A percentile compares a stretch with the other conserved stretches of the same genome.
phyloP scores from a whole-genome alignment of 1,284 basidiomycete species.

The Sparassis latifolia region DNA sequence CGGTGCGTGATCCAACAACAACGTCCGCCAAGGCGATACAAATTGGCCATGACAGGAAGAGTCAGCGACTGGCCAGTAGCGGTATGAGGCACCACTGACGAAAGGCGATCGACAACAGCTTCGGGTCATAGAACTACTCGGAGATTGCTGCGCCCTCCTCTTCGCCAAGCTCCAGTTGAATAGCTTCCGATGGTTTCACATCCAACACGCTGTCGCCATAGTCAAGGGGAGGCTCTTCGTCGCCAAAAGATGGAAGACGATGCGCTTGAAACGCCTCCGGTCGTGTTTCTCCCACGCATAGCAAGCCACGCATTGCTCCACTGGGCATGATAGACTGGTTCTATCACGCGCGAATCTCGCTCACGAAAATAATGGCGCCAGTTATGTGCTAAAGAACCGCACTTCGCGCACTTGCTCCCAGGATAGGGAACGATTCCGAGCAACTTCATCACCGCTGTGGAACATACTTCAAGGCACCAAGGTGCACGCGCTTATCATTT shows the following conservation, averaged over 20 bases:
- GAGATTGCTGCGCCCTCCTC: conserved; percentile 93
- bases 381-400: conserved; percentile 95
- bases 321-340: conserved; percentile 97
- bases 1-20: conserved; percentile 88
- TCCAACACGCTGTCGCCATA: conserved; percentile 99
- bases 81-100: conserved; percentile 93
- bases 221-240: conserved; percentile 97
- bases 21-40: conserved; percentile 93
- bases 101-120: conserved; percentile 85
- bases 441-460: conserved; percentile 99
- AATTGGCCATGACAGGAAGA: conserved; percentile 91
- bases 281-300: conserved; percentile 99
- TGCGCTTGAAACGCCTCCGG: conserved; percentile 98
- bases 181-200: conserved; percentile 96
- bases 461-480: conserved; percentile 97
- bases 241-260: conserved; percentile 99
- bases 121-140: conserved; percentile 99
- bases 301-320: conserved; percentile 99
- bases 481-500: conserved; percentile 98
- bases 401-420: conserved; percentile 99
- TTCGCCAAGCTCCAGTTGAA: conserved; percentile 93
- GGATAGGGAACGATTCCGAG: conserved; percentile 99
- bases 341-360: conserved; percentile 94
- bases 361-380: conserved; percentile 99
- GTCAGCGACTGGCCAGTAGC: conserved; percentile 90